These are phyloP conservation scores for Berberis thunbergii DNA, from an alignment of 164 flowering plant genomes.

Conservation along the genomic window DNA sequence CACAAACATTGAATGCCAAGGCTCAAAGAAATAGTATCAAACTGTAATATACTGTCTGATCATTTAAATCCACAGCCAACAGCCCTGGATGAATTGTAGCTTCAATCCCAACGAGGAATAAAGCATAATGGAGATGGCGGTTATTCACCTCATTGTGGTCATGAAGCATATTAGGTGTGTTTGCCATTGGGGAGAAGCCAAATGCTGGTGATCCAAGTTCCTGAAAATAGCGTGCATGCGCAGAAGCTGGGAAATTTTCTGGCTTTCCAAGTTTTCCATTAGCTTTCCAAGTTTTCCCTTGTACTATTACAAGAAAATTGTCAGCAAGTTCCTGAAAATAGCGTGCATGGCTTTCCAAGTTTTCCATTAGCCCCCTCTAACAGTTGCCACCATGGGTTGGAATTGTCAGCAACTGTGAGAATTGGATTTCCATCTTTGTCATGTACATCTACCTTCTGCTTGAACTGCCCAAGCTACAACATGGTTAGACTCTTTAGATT, in stretches of 20 bases:
- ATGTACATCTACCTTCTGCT: conserved; percentile 41
- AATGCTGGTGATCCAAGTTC: conserved; percentile 66
- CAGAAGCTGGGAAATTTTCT: conserved; percentile 85
- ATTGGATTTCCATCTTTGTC: conserved; percentile 62
- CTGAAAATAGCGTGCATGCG: conserved; percentile 84
- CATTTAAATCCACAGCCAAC: neutral
- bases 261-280: conserved; percentile 67
- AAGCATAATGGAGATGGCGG: neutral
- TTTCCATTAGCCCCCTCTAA: conserved; percentile 68
- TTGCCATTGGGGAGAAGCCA: conserved; percentile 94
- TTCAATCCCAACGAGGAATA: neutral
- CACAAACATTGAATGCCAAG: neutral
- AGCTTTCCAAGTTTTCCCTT: too few relatives aligned
- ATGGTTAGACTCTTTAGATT: conserved; percentile 2
- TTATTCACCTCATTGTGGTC: conserved; percentile 84
- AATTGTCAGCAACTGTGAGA: conserved; percentile 49
- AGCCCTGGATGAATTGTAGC: neutral
- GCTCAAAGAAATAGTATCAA: too few relatives aligned
- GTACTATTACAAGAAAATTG: too few relatives aligned
- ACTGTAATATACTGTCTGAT: too few relatives aligned
- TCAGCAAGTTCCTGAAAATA: conserved; percentile 52
- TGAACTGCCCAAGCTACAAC: conserved; percentile 55
- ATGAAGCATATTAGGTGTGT: conserved; percentile 82
- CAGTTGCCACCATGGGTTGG: conserved; percentile 87
- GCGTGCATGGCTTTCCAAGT: conserved; percentile 69